These are phyloP conservation scores for Euphrasia confusa DNA, from an alignment of 257 asterid species.

Conservation along the genomic window DNA sequence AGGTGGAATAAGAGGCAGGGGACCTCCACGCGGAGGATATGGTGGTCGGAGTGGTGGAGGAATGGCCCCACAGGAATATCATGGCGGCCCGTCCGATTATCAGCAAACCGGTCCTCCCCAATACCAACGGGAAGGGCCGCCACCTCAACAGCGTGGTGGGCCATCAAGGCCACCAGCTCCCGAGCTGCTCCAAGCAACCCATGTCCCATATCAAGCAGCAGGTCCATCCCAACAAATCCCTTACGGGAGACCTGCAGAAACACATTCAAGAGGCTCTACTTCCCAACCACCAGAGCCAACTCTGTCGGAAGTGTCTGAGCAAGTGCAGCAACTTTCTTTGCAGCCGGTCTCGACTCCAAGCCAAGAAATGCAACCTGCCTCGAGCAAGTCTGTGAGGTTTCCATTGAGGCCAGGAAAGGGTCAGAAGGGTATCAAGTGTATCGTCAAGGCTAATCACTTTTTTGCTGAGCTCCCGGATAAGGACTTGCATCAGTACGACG, in stretches of 20 bases:
- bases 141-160: constrained; percentile 45
- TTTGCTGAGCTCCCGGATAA: constrained; percentile 71
- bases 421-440: constrained; percentile 46
- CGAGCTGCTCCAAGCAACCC: constrained; percentile 88
- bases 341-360: constrained; percentile 30
- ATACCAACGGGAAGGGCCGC: constrained; percentile 42
- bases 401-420: constrained; percentile 81
- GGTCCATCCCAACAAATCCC: constrained; percentile 31
- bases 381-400: constrained; percentile 64
- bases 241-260: constrained; percentile 31
- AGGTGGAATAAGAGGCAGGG: constrained; percentile 25
- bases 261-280: constrained; percentile 42
- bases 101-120: constrained; percentile 21
- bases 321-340: constrained; percentile 32
- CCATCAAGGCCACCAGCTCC: constrained; percentile 52
- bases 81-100: constrained; percentile 29
- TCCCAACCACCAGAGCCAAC: constrained; percentile 37
- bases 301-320: constrained; percentile 27
- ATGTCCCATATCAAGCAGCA: constrained; percentile 40
- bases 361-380: constrained; percentile 38
- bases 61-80: constrained; percentile 23
- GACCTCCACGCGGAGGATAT: constrained; percentile 34
- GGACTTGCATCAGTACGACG: constrained; percentile 78
- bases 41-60: constrained; percentile 40
- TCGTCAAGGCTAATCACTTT: constrained; percentile 79